A percentile compares a stretch with the other conserved stretches of the same genome.
Conservation (phyloP, 2,329 filamentous ascomycete species). For the Phoma sp. region DNA sequence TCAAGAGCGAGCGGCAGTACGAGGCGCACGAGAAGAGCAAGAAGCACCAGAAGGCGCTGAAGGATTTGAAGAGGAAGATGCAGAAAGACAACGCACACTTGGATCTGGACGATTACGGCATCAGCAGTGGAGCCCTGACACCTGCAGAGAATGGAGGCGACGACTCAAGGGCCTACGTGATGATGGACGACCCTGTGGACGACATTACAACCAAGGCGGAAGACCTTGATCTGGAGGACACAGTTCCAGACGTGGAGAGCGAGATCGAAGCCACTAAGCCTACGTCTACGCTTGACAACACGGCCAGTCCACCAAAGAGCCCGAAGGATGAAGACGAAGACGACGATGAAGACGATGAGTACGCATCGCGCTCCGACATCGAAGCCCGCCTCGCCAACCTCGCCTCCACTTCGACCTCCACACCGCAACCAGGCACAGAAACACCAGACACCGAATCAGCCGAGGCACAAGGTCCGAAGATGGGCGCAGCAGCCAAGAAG, state of each 20-base stretch:
- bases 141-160: conserved; percentile 41
- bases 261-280: conserved; percentile 37
- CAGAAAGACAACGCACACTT: conserved; percentile 75
- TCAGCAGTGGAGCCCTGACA: conserved; percentile 43
- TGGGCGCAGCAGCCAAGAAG: conserved; percentile 59
- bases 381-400: conserved; percentile 42
- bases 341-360: conserved; percentile 45
- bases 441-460: conserved; percentile 4
- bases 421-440: conserved; percentile 8
- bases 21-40: conserved; percentile 95
- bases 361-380: conserved; percentile 47
- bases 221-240: conserved; percentile 10
- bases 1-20: conserved; percentile 91
- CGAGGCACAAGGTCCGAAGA: conserved; percentile 39
- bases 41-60: conserved; percentile 88
- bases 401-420: conserved; percentile 8
- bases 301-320: conserved; percentile 5
- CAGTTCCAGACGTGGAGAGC: conserved; percentile 20
- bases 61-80: conserved; percentile 83
- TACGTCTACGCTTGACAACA: background rate
- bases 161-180: conserved; percentile 34
- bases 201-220: conserved; percentile 25
- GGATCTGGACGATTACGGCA: conserved; percentile 50
- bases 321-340: conserved; percentile 26
- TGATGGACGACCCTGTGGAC: conserved; percentile 21